A percentile compares a stretch with the other conserved stretches of the same genome.
These are phyloP conservation scores for Haplographium delicatum DNA, from an alignment of 495 filamentous ascomycete genomes.

Conservation along the genomic window DNA sequence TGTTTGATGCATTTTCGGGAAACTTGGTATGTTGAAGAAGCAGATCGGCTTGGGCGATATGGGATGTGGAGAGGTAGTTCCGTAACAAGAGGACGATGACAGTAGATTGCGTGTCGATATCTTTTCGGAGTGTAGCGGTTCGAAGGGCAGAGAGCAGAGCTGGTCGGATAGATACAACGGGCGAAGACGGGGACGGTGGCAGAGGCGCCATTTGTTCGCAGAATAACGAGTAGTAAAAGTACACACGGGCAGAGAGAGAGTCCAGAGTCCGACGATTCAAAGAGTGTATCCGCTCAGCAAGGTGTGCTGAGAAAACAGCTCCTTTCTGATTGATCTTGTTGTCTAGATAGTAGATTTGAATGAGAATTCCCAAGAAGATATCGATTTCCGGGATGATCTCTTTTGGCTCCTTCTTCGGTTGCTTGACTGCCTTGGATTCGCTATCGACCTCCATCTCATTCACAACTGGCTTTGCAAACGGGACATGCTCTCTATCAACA, in stretches of 20 bases:
- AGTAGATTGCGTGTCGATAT: conserved; percentile 91
- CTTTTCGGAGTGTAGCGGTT: conserved; percentile 90
- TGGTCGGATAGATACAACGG: conserved; percentile 79
- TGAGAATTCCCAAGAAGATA: conserved; percentile 82
- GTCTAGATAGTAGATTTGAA: conserved; percentile 87
- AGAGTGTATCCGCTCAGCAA: conserved; percentile 78
- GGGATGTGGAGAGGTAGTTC: conserved; percentile 92
- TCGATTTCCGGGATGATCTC: conserved; percentile 86
- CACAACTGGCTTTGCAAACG: conserved; percentile 46
- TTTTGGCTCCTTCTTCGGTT: conserved; percentile 54
- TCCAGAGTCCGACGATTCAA: conserved; percentile 93
- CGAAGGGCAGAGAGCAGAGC: conserved; percentile 82
- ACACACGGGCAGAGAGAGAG: conserved; percentile 87
- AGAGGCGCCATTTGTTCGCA: conserved; percentile 81
- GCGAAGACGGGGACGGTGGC: conserved; percentile 79
- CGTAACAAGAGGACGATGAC: conserved; percentile 91
- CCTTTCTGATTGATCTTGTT: conserved; percentile 71
- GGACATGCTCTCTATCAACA: conserved; percentile 57
- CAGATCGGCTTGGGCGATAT: conserved; percentile 94
- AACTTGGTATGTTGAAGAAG: conserved; percentile 93
- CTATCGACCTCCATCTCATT: conserved; percentile 76
- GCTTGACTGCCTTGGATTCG: conserved; percentile 43
- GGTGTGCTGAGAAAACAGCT: conserved; percentile 71
- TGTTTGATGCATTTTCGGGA: conserved; percentile 87
- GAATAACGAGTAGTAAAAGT: conserved; percentile 96